Base-by-base conservation (phyloP, 176 grass and related monocot genomes). In the Aegilops speltoides region DNA sequence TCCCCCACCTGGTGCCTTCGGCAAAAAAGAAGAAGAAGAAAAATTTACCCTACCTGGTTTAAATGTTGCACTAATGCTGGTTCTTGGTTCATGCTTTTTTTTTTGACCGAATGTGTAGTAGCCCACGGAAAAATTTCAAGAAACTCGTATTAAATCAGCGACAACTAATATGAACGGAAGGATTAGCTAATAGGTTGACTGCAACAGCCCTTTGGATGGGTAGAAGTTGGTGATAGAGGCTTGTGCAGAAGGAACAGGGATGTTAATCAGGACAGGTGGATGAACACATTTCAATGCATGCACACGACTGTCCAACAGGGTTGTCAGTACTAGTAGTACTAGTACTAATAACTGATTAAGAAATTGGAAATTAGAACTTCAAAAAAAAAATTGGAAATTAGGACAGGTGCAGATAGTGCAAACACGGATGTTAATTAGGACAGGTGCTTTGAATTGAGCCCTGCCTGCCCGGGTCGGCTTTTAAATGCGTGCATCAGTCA, bases 391-490 rank as follows among this genome's bases (percentile, higher is more conserved):
- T 31, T 31, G 31, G 3, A 48, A 20, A 73, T 23, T 14, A 28
- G 45, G 76, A 43, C 28, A 79, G 4, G 23, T 31, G 29, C 29
- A 33, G 25, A 45, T 8, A 56, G 29, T 5, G n/a, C 65, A 25
- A 25, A 66, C 65, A 59, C 17, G 17, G 59, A 2, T 52, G 59
- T 64, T 52, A 34, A 64, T 20, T 48, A 8, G 7, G 70, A 9
- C 25, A 14, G 81, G 76, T 38, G 77, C 77, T 29, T 76, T 89
- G 68, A 89, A 89, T 80, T 34, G 73, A 25, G 75, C 80, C 77
- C 87, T 76, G 79, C 67, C 87, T 75, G 79, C 77, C 77, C 76
- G 24, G 68, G 82, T 24, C 68, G 82, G 82, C 82, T 72, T 80
- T 89, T 85, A 28, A 89, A 89, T 80, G 87, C 68, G 32, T 19